Evolutionary conservation across 2,329 filamentous ascomycete species (phyloP), one percentile per base, ranked within the genome.

Genomic region (Incumbomyces lentus): DNA sequence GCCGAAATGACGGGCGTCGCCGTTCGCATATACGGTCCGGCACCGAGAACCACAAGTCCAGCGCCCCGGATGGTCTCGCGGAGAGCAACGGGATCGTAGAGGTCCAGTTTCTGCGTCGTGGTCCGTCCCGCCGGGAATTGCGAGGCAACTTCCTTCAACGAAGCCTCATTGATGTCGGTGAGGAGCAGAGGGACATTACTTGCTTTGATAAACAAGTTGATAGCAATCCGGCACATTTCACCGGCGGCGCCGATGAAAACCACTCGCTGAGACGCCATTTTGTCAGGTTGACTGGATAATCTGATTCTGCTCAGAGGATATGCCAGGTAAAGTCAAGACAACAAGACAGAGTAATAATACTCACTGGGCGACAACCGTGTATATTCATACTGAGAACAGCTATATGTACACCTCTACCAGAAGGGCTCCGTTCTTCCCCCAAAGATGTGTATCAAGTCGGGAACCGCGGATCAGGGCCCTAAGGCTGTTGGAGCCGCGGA

Each of bases 161-260:
- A 6, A 3, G n/a, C 34, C 34, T 40, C 34, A 35, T 46, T 46
- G 43, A 46, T 46, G 43, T 46, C 43, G n/a, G 43, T 35, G 2
- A 46, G 43, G 34, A 44, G 33, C 2, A 46, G 43, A 19, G 33
- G 43, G 11, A 35, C 43, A n/a, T 16, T 19, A 18, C 43, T 38
- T 13, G 43, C 43, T 40, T 26, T 40, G 12, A 35, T 35, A 34
- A 44, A 46, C 22, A 40, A 30, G 11, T 46, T 35, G 34, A 46
- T 39, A 16, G 43, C 43, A 14, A 46, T 12, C 6, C 43, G 43
- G 43, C 43, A 46, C 43, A 46, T 46, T 18, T 46, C 43, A 6
- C 43, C 43, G 19, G 34, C 43, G 16, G 43, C 43, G n/a, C 43
- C 43, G 43, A 46, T 46, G 43, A 46, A 46, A 19, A 46, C 5